These are phyloP conservation scores for Rhododendron molle DNA, from an alignment of 148 eudicot species.

Conservation along the genomic window DNA sequence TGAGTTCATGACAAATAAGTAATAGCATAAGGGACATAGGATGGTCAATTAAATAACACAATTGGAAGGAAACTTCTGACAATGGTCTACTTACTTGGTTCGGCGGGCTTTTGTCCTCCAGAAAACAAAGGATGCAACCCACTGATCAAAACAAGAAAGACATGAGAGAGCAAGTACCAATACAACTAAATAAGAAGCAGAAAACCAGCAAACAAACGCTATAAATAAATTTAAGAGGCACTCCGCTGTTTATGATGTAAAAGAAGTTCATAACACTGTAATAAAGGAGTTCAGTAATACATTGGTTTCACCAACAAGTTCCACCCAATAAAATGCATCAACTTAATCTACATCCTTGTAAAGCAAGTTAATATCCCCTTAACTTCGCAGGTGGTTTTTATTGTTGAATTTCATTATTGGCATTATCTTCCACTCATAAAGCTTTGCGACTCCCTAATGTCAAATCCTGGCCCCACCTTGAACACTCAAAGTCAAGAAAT, in stretches of 20 bases:
- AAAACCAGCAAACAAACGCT: neutral
- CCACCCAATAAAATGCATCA: neutral
- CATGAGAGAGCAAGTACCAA: neutral
- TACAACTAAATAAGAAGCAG: neutral
- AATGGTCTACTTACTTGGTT: conserved; percentile 60
- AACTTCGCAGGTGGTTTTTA: neutral
- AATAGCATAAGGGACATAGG: neutral
- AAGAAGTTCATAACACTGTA: neutral
- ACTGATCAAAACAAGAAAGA: conserved; percentile 39
- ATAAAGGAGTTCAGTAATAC: neutral
- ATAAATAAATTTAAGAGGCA: neutral
- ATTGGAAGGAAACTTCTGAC: neutral
- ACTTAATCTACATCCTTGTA: neutral
- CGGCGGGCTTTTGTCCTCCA: conserved; percentile 75
- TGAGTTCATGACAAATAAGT: neutral
- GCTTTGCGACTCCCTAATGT: neutral
- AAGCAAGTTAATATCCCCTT: neutral
- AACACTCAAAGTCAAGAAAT: neutral
- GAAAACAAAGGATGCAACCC: conserved; percentile 60
- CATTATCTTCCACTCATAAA: neutral
- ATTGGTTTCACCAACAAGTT: neutral
- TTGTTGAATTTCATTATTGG: neutral
- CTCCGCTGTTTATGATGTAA: neutral
- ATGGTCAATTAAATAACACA: neutral
- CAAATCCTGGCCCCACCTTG: neutral